Percentiles rank a stretch among this genome's conserved stretches.
phyloP scores from a whole-genome alignment of 2,329 filamentous ascomycete species.

The Apiospora pterosperma region DNA sequence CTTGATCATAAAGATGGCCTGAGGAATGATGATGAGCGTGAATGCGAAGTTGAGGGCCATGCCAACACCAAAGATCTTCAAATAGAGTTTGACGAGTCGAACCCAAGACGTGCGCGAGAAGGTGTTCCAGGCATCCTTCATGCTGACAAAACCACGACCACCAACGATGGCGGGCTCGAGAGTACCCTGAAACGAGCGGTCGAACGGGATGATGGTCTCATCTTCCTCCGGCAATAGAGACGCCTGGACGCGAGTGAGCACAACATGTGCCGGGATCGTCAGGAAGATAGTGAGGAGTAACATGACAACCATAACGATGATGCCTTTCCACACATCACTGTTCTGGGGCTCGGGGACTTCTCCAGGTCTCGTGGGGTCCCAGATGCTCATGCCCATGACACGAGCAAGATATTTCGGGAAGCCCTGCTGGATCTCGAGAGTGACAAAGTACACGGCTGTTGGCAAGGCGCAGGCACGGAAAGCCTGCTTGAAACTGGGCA shows the following conservation, averaged over 20 bases:
- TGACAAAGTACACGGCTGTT: conserved; percentile 58
- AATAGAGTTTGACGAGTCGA: conserved; percentile 70
- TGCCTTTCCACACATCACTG: conserved; percentile 41
- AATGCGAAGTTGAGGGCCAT: conserved; percentile 45
- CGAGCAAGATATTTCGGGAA: conserved; percentile 45
- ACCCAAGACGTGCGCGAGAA: conserved; percentile 71
- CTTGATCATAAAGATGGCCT: conserved; percentile 43
- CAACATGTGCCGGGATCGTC: conserved; percentile 71
- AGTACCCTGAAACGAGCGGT: conserved; percentile 78
- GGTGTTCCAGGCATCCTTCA: conserved; percentile 74
- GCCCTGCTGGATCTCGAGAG: conserved; percentile 46
- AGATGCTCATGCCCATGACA: conserved; percentile 43
- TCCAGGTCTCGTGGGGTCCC: conserved; percentile 33
- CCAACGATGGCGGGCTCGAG: conserved; percentile 72
- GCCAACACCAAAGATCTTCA: conserved; percentile 64
- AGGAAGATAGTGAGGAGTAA: conserved; percentile 57
- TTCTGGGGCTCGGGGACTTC: conserved; percentile 34
- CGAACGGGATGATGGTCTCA: conserved; percentile 84
- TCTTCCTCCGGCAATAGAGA: conserved; percentile 79
- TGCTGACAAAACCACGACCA: conserved; percentile 66
- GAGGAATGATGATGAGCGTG: conserved; percentile 44
- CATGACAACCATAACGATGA: conserved; percentile 41
- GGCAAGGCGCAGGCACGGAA: conserved; percentile 69
- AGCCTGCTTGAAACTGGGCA: conserved; percentile 61
- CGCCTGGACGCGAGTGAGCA: conserved; percentile 80